Base-by-base conservation (phyloP, 1,139 yeast species). In the Yamadazyma oceani region DNA sequence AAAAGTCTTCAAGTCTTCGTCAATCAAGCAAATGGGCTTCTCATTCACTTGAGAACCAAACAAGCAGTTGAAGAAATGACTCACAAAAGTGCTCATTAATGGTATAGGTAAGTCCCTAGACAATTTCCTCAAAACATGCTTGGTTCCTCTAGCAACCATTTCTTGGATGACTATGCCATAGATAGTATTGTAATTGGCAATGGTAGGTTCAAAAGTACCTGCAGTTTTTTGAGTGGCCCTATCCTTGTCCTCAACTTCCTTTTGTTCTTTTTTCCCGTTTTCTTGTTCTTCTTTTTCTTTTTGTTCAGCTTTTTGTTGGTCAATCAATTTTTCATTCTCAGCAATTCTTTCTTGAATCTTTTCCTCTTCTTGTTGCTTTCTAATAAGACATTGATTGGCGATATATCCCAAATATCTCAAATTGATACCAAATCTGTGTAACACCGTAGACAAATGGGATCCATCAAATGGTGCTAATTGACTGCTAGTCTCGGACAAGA, bases 371-470 rank as follows among this genome's bases (percentile, higher is more conserved):
- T 55, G 57, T 22, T 57, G 57, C 42, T 57, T 60, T 46, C 53
- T 60, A 3, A 25, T 36, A 25, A 53, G 38, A 33, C 63, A 60
- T 41, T 58, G 53, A 15, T 55, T 56, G 15, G 81, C 82, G 52
- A 83, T 56, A 36, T 60, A 64, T 44, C 97, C 97, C 53, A 92
- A 71, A 56, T 92, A 90, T 64, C 98, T 84, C 67, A 90, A 59
- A 60, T 88, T 90, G 57, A 92, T 83, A 70, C 98, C 98, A 37
- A 72, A 69, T 50, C 77, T 77, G 62, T 92, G 98, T 62, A 92
- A 64, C 38, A 74, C 60, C 29, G 72, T 68, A 22, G 88, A 68
- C 53, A 92, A 75, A 51, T 89, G 92, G 4, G 64, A 57, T 44
- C 97, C 96, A 55, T 88, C 96, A 44, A 86, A 70, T 33, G 96